phyloP scores from a whole-genome alignment of 2,329 filamentous ascomycete genomes.

The Monilinia aucupariae region DNA sequence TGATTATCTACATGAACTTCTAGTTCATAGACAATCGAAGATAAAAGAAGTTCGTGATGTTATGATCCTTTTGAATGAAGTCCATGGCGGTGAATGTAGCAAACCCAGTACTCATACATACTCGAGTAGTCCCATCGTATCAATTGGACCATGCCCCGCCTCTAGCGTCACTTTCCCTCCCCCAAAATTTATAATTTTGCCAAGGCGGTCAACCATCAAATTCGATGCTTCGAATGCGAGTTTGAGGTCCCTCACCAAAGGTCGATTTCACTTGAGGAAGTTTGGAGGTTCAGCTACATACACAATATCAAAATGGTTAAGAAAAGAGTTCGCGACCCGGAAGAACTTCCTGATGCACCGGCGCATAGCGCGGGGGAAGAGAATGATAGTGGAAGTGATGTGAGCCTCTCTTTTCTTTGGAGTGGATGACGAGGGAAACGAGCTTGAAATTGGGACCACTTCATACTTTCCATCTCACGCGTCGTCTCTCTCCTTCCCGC shows the following conservation, averaged over 20 bases:
- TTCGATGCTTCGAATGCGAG: not conserved
- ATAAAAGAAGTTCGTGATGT: not conserved
- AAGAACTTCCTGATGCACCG: slow-evolving; percentile 33
- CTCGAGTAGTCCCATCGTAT: not conserved
- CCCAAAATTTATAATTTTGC: slow-evolving; percentile 6
- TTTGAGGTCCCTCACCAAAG: not conserved
- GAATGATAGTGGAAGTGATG: slow-evolving; percentile 32
- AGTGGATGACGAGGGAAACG: not conserved
- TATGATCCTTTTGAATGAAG: not conserved
- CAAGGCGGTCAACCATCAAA: slow-evolving; percentile 2
- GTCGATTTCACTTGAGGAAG: not conserved
- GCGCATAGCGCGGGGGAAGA: slow-evolving; percentile 22
- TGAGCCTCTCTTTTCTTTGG: slow-evolving; percentile 12
- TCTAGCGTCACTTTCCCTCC: not conserved
- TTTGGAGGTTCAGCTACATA: not conserved
- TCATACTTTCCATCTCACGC: not conserved
- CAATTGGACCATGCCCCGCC: slow-evolving; percentile 2
- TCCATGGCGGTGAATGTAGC: no score
- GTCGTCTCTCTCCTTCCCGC: not conserved
- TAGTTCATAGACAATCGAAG: not conserved
- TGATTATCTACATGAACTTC: not conserved
- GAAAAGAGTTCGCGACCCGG: slow-evolving; percentile 35
- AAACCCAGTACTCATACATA: not conserved
- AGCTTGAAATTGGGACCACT: no score
- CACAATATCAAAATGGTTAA: slow-evolving; percentile 33